Conservation (phyloP, 371 early-diverging fungal genomes). For the Gilbertella persicaria region DNA sequence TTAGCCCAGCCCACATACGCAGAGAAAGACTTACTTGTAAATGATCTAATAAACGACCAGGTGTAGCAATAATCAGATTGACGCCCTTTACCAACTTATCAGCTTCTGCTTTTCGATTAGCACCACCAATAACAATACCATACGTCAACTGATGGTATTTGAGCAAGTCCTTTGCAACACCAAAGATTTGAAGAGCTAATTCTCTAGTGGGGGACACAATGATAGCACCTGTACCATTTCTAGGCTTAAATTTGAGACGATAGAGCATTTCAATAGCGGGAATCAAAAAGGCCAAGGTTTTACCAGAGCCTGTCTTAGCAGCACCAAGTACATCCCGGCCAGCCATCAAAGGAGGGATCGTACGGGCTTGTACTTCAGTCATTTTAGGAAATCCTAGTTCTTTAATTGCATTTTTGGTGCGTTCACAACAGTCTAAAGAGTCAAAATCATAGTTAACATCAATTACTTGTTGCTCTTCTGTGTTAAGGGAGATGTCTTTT, state of each 20-base stretch:
- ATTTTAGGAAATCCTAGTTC: conserved; percentile 94
- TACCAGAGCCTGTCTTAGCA: conserved; percentile 99
- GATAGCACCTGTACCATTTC: conserved; percentile 96
- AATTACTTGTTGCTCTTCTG: conserved; percentile 60
- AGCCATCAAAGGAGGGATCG: conserved; percentile 92
- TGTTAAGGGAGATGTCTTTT: conserved; percentile 5
- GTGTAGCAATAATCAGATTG: conserved; percentile 95
- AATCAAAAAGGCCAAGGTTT: conserved; percentile 98
- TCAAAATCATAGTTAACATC: conserved; percentile 49
- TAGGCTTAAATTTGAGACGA: conserved; percentile 87
- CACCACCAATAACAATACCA: conserved; percentile 98
- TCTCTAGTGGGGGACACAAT: conserved; percentile 99
- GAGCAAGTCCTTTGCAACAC: conserved; percentile 93
- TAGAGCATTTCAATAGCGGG: conserved; percentile 93
- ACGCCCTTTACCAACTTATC: conserved; percentile 93
- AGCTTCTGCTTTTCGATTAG: conserved; percentile 94
- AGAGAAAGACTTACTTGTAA: conserved; percentile 59
- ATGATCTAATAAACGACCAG: conserved; percentile 97
- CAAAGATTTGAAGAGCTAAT: conserved; percentile 98
- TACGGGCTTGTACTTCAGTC: conserved; percentile 98
- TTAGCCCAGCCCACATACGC: not conserved
- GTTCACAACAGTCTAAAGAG: conserved; percentile 66
- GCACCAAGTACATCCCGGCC: conserved; percentile 98
- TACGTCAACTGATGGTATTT: conserved; percentile 88
- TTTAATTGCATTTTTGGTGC: conserved; percentile 80